Percentiles rank a stretch among this genome's conserved stretches.
Conservation (phyloP, 176 grass and related monocot species). For the Rhynchospora pubera region DNA sequence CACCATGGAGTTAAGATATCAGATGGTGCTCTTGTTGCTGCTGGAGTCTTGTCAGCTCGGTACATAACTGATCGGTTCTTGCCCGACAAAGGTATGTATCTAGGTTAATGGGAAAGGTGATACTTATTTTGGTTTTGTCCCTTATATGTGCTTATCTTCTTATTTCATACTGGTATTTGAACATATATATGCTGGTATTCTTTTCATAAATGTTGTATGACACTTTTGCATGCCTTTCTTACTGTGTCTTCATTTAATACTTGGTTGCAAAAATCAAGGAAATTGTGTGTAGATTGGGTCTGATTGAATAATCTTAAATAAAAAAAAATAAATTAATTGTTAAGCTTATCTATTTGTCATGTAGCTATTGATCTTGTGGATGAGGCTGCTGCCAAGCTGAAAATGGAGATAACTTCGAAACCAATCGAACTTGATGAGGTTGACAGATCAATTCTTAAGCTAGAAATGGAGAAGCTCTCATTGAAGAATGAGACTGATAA, state of each 20-base stretch:
- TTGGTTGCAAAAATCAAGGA: neutral
- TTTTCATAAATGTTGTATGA: neutral
- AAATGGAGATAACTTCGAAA: conserved; percentile 98
- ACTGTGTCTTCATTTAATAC: neutral
- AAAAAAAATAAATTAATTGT: neutral
- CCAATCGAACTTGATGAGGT: conserved; percentile 90
- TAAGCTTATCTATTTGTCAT: conserved; percentile 11
- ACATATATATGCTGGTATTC: neutral
- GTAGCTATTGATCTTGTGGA: conserved; percentile 98
- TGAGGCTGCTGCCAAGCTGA: conserved; percentile 88
- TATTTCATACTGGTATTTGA: neutral
- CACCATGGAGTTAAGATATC: conserved; percentile 97
- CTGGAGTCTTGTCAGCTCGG: conserved; percentile 69
- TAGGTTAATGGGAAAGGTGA: neutral
- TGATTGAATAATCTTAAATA: neutral
- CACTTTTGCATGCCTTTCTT: neutral
- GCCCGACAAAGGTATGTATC: conserved; percentile 79
- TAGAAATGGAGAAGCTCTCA: conserved; percentile 97
- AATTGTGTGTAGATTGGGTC: neutral
- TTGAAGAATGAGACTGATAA: conserved; percentile 89
- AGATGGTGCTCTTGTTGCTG: conserved; percentile 85
- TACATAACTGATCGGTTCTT: conserved; percentile 95
- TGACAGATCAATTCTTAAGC: conserved; percentile 80
- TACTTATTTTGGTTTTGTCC: neutral
- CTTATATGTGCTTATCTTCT: neutral